Evolutionary conservation across 352 stramenopile genomes (phyloP), one percentile per base, ranked within the genome.

Genomic region (Saprolegnia diclina): DNA sequence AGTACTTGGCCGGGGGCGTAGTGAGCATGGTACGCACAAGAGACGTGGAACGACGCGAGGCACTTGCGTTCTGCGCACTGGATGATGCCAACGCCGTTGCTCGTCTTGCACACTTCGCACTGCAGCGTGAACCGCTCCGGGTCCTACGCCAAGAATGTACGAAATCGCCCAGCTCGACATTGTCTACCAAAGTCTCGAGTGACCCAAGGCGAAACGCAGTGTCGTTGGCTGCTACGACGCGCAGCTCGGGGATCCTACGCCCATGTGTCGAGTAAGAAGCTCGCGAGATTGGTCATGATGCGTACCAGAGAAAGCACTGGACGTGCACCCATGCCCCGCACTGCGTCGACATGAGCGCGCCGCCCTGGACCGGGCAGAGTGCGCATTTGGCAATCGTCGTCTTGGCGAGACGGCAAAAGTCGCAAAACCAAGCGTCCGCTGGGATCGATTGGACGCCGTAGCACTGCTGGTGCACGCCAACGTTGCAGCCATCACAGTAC

Each of bases 401-500:
- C 56, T 14, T 54, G 56, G 3, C n/a, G 19, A 42, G 6, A 29
- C 32, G 63, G 50, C 9, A 7, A 40, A 74, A 80, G 40, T 94
- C 87, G 56, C 91, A 97, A 54, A 87, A 93, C 87, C 88, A 97
- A 18, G 92, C 85, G 5, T 79, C 87, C 59, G 64, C 77, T 1
- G 88, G 87, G 14, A 96, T 61, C 3, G 61, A 19, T 7, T 72
- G 72, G 11, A 97, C 80, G 5, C 86, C 88, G 57, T 97, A 97
- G 75, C 90, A 97, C 65, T 87, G 88, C 72, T 97, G 89, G 74
- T 97, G 90, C 3, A 96, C 86, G 4, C 81, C 77, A 21, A 92
- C 75, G 67, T 96, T 78, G 59, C 90, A 97, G 5, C 87, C 87
- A 55, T 95, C 90, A 56, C 90, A 97, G 71, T 94, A 95, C 4